Base-by-base conservation (phyloP, 2,329 filamentous ascomycete genomes). In the Myotisia sp. region DNA sequence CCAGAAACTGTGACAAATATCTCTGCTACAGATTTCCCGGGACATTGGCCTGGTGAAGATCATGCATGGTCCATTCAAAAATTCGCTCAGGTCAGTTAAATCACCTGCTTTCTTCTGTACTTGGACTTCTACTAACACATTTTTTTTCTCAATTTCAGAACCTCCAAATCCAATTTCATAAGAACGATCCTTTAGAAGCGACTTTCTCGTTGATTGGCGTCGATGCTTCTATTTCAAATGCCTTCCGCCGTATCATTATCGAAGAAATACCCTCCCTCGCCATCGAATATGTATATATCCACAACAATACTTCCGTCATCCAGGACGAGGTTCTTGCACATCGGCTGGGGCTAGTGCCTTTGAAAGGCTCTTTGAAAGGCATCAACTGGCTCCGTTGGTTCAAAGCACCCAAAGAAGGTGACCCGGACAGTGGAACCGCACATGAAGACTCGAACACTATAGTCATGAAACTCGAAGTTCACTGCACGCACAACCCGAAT, bases 281-380 rank as follows among this genome's bases (percentile, higher is more conserved):
- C 46, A 86, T 98, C 50, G 90, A 98, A 66, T 78, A 76, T 42
- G 83, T 92, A 54, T 98, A 80, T 62, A 76, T 95, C 44, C 73
- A 83, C 55, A 92, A 94, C 67, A 98, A 98, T 67, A 95, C 87
- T 33, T 93, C 84, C 4, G 85, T 98, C 22, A 90, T 98, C 50
- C 87, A 95, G 57, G 90, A 98, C 54, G 90, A 98, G 64, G 87
- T 98, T 3, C 76, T 98, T 33, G 79, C 86, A 10, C 82, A 90
- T 56, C 73, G 90, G 28, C 68, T 98, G 20, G 90, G 90, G 39
- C 73, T 98, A 29, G 79, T 98, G 36, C 90, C 92, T 12, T 77
- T 98, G 47, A 79, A 77, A 44, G 90, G 83, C 45, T 73, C 75
- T 41, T 73, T 76, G 44, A 70, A 80, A 36, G 86, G 82, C 33